Conservation (phyloP, 257 asterid genomes). For the Datura wrightii region DNA sequence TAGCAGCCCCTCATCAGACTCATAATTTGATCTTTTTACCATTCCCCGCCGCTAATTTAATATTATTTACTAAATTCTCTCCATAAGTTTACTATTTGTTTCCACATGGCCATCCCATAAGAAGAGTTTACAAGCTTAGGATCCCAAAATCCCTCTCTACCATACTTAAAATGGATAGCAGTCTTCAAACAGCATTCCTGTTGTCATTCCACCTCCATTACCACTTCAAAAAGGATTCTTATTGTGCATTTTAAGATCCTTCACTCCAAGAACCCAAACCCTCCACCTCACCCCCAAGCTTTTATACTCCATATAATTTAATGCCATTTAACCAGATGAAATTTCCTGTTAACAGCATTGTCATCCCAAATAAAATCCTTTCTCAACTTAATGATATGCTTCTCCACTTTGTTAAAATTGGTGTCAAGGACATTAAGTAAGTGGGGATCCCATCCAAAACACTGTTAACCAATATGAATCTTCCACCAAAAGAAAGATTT, state of each 20-base stretch:
- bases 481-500: background rate
- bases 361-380: background rate
- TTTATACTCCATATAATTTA: background rate
- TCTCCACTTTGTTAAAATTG: background rate
- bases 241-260: background rate
- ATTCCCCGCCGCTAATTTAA: background rate
- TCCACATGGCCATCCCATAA: background rate
- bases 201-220: background rate
- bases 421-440: background rate
- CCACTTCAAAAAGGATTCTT: background rate
- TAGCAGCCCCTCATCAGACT: background rate
- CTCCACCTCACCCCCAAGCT: background rate
- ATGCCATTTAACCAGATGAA: background rate
- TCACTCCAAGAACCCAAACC: background rate
- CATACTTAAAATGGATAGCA: background rate
- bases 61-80: background rate
- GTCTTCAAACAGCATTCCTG: background rate
- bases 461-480: background rate
- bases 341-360: background rate
- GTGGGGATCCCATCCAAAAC: background rate
- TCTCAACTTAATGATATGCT: background rate
- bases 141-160: background rate
- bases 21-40: background rate
- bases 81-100: background rate
- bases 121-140: background rate